Evolutionary conservation across 2,329 filamentous ascomycete genomes (phyloP).

Genomic region (Coccinonectria pachysandricola): DNA sequence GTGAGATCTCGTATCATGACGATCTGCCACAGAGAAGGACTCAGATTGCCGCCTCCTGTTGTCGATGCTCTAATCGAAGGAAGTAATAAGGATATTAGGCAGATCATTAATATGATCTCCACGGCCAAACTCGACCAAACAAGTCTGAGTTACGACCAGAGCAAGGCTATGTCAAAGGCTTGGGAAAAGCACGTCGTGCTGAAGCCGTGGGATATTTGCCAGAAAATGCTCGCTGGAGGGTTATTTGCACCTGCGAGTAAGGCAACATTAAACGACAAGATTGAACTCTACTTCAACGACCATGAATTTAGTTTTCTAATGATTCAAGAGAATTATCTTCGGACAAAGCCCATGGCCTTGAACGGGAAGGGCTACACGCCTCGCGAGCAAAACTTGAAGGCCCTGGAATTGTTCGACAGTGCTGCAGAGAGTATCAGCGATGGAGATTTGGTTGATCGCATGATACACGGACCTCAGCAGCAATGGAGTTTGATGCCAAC

Average conservation of each 20-base stretch:
- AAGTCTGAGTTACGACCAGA: slow-evolving; percentile 71
- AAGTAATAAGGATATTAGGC: slow-evolving; percentile 88
- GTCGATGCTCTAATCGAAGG: slow-evolving; percentile 93
- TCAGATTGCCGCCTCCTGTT: slow-evolving; percentile 74
- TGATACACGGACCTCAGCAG: slow-evolving; percentile 97
- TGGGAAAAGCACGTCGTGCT: slow-evolving; percentile 97
- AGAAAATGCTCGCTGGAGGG: slow-evolving; percentile 80
- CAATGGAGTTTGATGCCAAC: slow-evolving; percentile 98
- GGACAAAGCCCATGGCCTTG: slow-evolving; percentile 61
- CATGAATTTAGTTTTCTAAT: slow-evolving; percentile 96
- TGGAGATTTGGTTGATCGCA: slow-evolving; percentile 87
- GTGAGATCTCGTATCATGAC: slow-evolving; percentile 89
- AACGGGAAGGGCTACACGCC: slow-evolving; percentile 45
- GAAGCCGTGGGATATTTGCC: slow-evolving; percentile 96
- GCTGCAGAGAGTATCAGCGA: slow-evolving; percentile 96
- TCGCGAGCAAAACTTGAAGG: slow-evolving; percentile 65
- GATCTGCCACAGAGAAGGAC: slow-evolving; percentile 81
- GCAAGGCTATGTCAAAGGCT: slow-evolving; percentile 89
- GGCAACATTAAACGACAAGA: slow-evolving; percentile 89
- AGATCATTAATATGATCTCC: slow-evolving; percentile 97
- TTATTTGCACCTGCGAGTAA: slow-evolving; percentile 79
- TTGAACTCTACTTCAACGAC: slow-evolving; percentile 98
- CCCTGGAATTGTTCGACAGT: slow-evolving; percentile 75
- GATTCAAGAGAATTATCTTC: slow-evolving; percentile 96
- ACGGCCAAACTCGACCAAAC: slow-evolving; percentile 82